These are phyloP conservation scores for Acacia concinna DNA, from an alignment of 331 rosid genomes.

Conservation along the genomic window DNA sequence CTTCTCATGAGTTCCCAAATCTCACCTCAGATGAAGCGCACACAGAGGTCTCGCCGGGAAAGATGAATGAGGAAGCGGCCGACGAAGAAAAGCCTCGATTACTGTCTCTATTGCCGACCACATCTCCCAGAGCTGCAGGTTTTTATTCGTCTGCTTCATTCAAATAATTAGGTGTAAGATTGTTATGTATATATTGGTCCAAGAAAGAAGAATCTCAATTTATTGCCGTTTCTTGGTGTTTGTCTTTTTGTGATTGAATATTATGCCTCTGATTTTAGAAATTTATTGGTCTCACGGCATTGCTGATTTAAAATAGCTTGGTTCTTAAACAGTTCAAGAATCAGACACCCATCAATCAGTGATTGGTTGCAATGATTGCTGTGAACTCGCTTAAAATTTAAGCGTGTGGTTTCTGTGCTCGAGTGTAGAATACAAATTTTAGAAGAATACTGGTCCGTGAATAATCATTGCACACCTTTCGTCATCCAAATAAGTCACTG, in stretches of 20 bases:
- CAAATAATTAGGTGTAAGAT: constrained; percentile 36
- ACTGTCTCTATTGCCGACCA: constrained; percentile 78
- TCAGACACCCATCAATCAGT: background rate
- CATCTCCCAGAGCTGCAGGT: constrained; percentile 82
- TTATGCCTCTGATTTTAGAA: too few species aligned
- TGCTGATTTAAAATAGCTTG: too few species aligned
- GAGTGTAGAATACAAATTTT: background rate
- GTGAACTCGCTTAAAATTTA: background rate
- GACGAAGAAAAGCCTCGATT: constrained; percentile 51
- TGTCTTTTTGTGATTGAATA: too few species aligned
- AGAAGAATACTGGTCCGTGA: background rate
- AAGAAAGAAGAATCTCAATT: too few species aligned
- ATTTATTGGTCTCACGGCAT: too few species aligned
- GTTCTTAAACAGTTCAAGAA: background rate
- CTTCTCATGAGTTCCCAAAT: too few species aligned
- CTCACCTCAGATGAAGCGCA: too few species aligned
- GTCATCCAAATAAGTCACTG: background rate
- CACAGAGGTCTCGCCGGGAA: too few species aligned
- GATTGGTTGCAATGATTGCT: background rate
- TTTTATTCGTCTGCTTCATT: constrained; percentile 45
- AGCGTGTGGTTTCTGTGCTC: background rate
- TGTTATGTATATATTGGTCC: constrained; percentile 1
- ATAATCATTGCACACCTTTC: background rate
- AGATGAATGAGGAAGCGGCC: too few species aligned
- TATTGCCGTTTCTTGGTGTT: too few species aligned